Base-by-base conservation (phyloP, 2,329 filamentous ascomycete species). In the Neopestalotiopsis sp. region DNA sequence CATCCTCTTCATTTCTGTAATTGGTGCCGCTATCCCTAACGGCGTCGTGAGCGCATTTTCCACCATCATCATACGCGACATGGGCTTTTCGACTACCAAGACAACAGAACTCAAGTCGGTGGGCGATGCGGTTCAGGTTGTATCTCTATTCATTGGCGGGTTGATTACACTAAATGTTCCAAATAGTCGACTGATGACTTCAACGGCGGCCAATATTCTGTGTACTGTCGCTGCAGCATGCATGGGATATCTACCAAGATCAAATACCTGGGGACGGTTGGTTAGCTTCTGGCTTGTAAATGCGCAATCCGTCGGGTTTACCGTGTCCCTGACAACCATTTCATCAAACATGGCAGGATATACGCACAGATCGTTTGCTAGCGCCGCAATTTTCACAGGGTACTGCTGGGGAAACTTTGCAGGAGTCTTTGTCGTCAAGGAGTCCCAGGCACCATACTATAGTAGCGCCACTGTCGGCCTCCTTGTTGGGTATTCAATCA, bases 21-120 rank as follows among this genome's bases (percentile, higher is more conserved):
- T 84, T 1, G 86, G 84, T 0, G 86, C 87, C 0, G 86, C 89
- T 71, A 82, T 90, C 7, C 87, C 88, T 0, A 90, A 89, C 68
- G 84, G 86, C 0, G 87, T 87, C 0, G 30, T 69, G 9, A 30
- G 7, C 6, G 28, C 28, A 10, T 58, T 67, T 5, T 38, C 45
- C 17, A 61, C 65, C 1, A 56, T 67, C 65, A 67, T 61, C 32
- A 67, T 67, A 32, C 65, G 65, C 17, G 65, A 67, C 34, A 67
- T 67, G 65, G 65, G 65, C 28, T 67, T 67, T 53, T 59, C 53
- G 30, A 67, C 20, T 24, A 67, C 34, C 63, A 45, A 28, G 42
- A 58, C 49, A 4, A 61, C 40, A 9, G 56, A 62, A 13, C 34
- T 57, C 10, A 61, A 62, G 14, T 53, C n/a, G 10, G 68, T 58